Evolutionary conservation across 371 early-diverging fungal genomes (phyloP).

Genomic region (Mitosporidium daphniae): DNA sequence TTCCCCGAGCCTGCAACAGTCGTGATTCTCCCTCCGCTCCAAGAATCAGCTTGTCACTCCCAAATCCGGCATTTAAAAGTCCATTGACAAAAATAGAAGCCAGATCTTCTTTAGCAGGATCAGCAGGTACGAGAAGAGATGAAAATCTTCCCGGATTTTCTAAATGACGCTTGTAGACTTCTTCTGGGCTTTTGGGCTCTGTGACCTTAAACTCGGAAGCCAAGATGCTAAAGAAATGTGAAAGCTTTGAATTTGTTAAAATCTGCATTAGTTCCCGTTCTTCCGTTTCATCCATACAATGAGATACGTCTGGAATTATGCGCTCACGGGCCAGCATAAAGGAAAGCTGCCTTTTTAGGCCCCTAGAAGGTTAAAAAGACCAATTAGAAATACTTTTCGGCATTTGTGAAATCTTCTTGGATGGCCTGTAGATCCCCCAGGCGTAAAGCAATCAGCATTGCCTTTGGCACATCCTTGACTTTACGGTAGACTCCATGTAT

Average conservation of each 20-base stretch:
- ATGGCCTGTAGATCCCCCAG: constrained; percentile 38
- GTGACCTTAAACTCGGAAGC: constrained; percentile 62
- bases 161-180: constrained; percentile 74
- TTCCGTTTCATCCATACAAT: constrained; percentile 39
- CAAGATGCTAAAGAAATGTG: constrained; percentile 39
- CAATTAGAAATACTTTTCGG: constrained; percentile 28
- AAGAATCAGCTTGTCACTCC: constrained; percentile 53
- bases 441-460: constrained; percentile 39
- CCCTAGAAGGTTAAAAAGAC: constrained; percentile 8
- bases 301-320: constrained; percentile 11
- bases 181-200: constrained; percentile 73
- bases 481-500: constrained; percentile 54
- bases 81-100: constrained; percentile 85
- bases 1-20: constrained; percentile 84
- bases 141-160: constrained; percentile 29
- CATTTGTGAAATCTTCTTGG: constrained; percentile 48
- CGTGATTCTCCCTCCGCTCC: constrained; percentile 19
- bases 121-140: constrained; percentile 10
- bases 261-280: constrained; percentile 32
- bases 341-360: constrained; percentile 58
- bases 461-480: constrained; percentile 30
- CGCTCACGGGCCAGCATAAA: constrained; percentile 62
- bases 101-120: constrained; percentile 65
- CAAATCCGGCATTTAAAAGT: constrained; percentile 79
- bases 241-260: constrained; percentile 39